Conservation (phyloP, 75 land plant genomes). For the Chamaecyparis obtusa region DNA sequence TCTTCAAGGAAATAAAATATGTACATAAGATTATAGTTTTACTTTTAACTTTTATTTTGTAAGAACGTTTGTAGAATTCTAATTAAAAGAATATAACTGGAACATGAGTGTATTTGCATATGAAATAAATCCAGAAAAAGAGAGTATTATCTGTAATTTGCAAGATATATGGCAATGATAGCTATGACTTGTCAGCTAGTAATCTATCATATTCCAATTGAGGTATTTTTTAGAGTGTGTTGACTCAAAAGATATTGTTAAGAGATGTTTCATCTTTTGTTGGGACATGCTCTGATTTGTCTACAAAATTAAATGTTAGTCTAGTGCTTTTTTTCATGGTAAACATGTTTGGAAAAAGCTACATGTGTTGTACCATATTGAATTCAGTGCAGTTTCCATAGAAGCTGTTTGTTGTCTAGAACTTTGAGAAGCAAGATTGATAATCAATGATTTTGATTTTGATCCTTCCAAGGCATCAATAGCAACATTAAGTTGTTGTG, state of each 20-base stretch:
- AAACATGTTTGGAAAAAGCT: background rate
- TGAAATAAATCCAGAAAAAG: background rate
- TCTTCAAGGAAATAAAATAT: too few species aligned
- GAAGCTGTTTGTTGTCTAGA: constrained; percentile 1
- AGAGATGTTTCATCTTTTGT: background rate
- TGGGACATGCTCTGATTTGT: background rate
- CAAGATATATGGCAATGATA: background rate
- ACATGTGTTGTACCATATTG: background rate
- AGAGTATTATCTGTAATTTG: background rate
- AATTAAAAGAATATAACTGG: too few species aligned
- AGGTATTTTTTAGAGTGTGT: background rate
- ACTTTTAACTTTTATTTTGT: too few species aligned
- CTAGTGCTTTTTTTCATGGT: background rate
- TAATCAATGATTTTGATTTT: background rate
- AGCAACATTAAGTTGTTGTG: background rate
- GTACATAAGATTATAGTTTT: too few species aligned
- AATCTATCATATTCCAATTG: background rate
- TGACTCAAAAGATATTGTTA: background rate
- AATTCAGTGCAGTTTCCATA: background rate
- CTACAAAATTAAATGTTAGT: background rate
- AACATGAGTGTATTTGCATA: too few species aligned
- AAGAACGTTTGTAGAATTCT: too few species aligned
- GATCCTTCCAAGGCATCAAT: background rate
- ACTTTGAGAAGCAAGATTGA: constrained; percentile 6
- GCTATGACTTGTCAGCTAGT: background rate